A percentile compares a stretch with the other conserved stretches of the same genome.
These are phyloP conservation scores for Pseudonitzschia pungens DNA, from an alignment of 108 stramenopile species.

Conservation along the genomic window DNA sequence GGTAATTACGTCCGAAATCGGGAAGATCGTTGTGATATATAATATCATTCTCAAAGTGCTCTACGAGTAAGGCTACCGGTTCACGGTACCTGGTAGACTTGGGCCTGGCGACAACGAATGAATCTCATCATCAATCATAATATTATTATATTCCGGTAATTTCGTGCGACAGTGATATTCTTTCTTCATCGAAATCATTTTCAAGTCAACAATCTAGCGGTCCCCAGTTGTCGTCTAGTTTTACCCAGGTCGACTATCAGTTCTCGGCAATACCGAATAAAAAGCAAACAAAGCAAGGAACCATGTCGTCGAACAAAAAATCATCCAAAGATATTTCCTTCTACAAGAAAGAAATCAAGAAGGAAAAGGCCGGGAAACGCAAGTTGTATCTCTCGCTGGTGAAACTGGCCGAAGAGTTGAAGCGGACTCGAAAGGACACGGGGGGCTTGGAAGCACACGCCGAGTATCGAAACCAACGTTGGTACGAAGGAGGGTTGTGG, in stretches of 20 bases:
- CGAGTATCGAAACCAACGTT: slow-evolving; percentile 58
- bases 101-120: no score
- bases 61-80: no score
- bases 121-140: no score
- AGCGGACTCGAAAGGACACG: slow-evolving; percentile 34
- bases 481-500: slow-evolving; percentile 87
- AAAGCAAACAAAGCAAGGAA: background rate
- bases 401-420: slow-evolving; percentile 76
- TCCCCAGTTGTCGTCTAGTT: background rate
- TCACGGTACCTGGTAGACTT: no score
- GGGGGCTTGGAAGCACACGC: slow-evolving; percentile 42
- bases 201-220: no score
- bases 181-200: no score
- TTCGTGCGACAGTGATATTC: no score
- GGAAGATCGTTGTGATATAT: no score
- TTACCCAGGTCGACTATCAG: background rate
- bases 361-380: slow-evolving; percentile 76
- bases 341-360: slow-evolving; percentile 40
- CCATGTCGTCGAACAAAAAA: background rate
- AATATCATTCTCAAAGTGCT: no score
- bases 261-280: background rate
- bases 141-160: no score
- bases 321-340: slow-evolving; percentile 22
- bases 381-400: slow-evolving; percentile 75
- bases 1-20: no score